Evolutionary conservation across 2,329 filamentous ascomycete genomes (phyloP).

Genomic region (Ophiostoma ulmi): DNA sequence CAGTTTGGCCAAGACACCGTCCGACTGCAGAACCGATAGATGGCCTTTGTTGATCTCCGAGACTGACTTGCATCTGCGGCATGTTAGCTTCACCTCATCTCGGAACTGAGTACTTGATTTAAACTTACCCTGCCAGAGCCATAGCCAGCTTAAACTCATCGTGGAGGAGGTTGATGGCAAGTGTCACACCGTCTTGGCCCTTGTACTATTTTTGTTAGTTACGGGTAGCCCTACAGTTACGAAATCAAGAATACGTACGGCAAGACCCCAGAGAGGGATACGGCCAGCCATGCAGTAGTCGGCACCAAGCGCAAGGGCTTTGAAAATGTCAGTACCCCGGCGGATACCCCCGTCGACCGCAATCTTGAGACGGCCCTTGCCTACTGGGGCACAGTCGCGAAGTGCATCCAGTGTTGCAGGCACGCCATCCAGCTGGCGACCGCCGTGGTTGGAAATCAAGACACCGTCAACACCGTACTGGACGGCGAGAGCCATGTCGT

Average conservation of each 20-base stretch:
- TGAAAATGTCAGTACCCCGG: conserved; percentile 49
- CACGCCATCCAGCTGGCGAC: conserved; percentile 43
- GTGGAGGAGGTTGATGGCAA: conserved; percentile 18
- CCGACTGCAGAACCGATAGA: not conserved
- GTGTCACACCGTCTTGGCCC: conserved; percentile 22
- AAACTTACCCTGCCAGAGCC: conserved; percentile 14
- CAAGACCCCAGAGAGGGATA: conserved; percentile 46
- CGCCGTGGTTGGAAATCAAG: conserved; percentile 45
- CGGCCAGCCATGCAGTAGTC: conserved; percentile 45
- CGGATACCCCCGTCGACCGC: conserved; percentile 47
- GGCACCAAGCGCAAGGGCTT: conserved; percentile 47
- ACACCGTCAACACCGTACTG: conserved; percentile 31
- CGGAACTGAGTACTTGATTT: not conserved
- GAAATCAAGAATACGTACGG: not conserved
- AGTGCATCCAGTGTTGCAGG: conserved; percentile 42
- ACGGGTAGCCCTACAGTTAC: rapidly evolving
- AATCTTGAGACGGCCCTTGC: conserved; percentile 41
- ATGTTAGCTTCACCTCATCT: not conserved
- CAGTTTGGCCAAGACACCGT: conserved; percentile 4
- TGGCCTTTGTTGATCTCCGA: conserved; percentile 13
- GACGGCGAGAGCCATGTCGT: conserved; percentile 22
- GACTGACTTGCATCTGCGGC: not conserved
- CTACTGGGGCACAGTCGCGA: conserved; percentile 43
- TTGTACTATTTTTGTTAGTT: conserved; percentile 4
- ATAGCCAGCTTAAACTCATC: conserved; percentile 22